A percentile compares a stretch with the other conserved stretches of the same genome.
These are phyloP conservation scores for Paraleonurus japonicus DNA, from an alignment of 257 asterid species.

Conservation along the genomic window DNA sequence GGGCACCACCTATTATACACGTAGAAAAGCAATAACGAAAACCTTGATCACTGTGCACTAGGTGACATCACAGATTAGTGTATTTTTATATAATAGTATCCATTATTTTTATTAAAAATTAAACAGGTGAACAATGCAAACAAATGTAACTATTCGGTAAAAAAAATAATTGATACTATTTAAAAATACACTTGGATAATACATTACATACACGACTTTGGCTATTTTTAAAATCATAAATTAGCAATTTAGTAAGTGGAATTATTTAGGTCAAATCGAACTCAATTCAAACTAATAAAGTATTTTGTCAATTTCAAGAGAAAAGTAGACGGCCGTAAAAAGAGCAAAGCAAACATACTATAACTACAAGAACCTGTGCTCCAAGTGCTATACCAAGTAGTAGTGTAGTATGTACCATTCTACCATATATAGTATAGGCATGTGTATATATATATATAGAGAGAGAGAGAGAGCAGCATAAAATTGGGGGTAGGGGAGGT, in stretches of 20 bases:
- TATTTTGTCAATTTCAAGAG: constrained; percentile 3
- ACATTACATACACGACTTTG: neutral
- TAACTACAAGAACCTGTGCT: neutral
- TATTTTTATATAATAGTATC: no score
- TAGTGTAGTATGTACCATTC: neutral
- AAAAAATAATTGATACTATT: no score
- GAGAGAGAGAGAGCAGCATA: neutral
- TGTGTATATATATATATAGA: neutral
- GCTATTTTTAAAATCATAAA: neutral
- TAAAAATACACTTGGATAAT: no score
- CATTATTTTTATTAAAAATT: no score
- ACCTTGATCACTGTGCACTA: no score
- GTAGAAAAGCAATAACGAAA: constrained; percentile 26
- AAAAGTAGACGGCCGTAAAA: constrained; percentile 15
- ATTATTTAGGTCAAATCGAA: neutral
- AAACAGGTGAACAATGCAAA: no score
- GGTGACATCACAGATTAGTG: no score
- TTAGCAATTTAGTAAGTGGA: neutral
- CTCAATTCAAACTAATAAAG: neutral
- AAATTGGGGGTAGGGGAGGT: neutral
- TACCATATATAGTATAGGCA: neutral
- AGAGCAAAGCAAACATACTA: constrained; percentile 8
- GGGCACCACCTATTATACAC: constrained; percentile 30
- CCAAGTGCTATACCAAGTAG: neutral
- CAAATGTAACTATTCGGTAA: no score